Evolutionary conservation across 2,329 filamentous ascomycete species (phyloP), one percentile per base, ranked within the genome.

Genomic region (Neopestalotiopsis rosae): DNA sequence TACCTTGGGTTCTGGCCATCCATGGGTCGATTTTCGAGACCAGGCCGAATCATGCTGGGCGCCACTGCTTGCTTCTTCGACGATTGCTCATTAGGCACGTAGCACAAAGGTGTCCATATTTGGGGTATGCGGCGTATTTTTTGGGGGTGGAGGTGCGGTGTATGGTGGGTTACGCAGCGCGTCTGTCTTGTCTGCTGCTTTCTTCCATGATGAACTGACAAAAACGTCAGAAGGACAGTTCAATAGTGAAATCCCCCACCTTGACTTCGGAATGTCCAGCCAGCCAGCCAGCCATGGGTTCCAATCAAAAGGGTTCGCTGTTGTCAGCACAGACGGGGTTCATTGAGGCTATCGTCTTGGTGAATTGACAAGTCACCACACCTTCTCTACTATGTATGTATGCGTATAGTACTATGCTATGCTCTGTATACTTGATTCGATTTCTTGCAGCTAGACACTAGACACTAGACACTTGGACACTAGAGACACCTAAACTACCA

Each of bases 1-100:
- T 52, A 52, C 45, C 45, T 52, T 52, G 45, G 45, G 45, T 52
- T 52, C 45, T 52, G 45, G 45, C 45, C 45, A 52, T 52, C 45
- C 45, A 52, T 52, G 45, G 45, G 45, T n/a, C 45, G 45, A 52
- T 52, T 52, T 24, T 52, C 45, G 45, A 52, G 45, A 52, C 45
- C 45, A 52, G 45, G 45, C 45, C 45, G 45, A 52, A 52, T 52
- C 45, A 52, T 52, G 45, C 45, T 52, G 45, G 45, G 45, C 45
- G 45, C 45, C 45, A 52, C 45, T 52, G 45, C 17, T 52, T 52
- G 45, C 45, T 52, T 52, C 45, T 52, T 52, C 45, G 45, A 17
- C 45, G 7, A 10, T 10, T 38, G 34, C 34, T 38, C 34, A 38
- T 38, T 38, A 52, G 45, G 45, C 45, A 52, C n/a, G 45, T 52